phyloP scores from a whole-genome alignment of 345 rosid species.

The Geranium rotundifolium region DNA sequence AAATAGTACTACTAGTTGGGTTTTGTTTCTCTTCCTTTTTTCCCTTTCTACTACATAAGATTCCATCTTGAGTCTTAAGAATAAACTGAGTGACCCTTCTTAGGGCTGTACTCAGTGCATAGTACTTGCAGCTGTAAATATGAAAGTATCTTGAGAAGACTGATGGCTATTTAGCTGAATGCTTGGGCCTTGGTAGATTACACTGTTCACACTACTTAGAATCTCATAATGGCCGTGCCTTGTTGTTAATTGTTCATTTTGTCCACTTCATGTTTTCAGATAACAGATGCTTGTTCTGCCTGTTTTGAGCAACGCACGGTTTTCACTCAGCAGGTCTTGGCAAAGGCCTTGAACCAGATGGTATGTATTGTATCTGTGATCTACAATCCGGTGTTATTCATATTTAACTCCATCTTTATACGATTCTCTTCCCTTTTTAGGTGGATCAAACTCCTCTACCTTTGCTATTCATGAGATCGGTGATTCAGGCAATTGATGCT shows the following conservation, averaged over 20 bases:
- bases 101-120: too few species aligned
- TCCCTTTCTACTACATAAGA: too few species aligned
- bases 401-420: conserved; percentile 1
- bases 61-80: too few species aligned
- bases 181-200: too few species aligned
- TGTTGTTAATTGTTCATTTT: not conserved
- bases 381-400: not conserved
- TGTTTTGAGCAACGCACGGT: conserved; percentile 91
- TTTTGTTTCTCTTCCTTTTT: too few species aligned
- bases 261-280: conserved; percentile 28
- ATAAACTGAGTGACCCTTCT: too few species aligned
- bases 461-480: conserved; percentile 94
- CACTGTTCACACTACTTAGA: not conserved
- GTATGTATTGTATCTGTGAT: conserved; percentile 32
- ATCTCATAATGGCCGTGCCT: too few species aligned
- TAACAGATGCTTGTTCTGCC: conserved; percentile 83
- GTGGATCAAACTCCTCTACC: conserved; percentile 89
- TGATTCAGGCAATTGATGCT: conserved; percentile 93
- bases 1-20: too few species aligned
- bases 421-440: conserved; percentile 34
- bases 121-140: too few species aligned
- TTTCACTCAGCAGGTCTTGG: conserved; percentile 84
- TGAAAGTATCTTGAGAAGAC: too few species aligned
- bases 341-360: conserved; percentile 92
- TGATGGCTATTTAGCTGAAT: too few species aligned